Evolutionary conservation across 2,329 filamentous ascomycete genomes (phyloP).

Genomic region (Cladosporium cucumerinum): DNA sequence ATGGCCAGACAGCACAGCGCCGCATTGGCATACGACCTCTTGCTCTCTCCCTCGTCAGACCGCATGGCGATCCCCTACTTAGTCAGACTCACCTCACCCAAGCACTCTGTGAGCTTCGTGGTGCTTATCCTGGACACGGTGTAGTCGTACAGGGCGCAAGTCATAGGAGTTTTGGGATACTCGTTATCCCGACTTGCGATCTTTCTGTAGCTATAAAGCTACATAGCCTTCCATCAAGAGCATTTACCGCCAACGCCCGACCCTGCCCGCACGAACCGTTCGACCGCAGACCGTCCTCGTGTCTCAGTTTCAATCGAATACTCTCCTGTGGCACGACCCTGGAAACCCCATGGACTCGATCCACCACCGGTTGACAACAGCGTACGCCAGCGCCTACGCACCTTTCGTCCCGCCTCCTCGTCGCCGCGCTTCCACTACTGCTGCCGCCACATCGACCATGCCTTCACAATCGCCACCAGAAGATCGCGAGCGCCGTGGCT

Average conservation of each 20-base stretch:
- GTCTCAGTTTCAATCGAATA: background rate
- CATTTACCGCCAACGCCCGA: background rate
- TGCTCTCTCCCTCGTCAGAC: slow-evolving; percentile 1
- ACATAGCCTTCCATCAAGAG: background rate
- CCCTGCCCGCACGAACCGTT: background rate
- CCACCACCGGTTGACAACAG: background rate
- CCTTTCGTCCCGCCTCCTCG: background rate
- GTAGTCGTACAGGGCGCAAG: background rate
- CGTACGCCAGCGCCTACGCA: slow-evolving; percentile 7
- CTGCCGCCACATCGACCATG: background rate
- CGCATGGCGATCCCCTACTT: background rate
- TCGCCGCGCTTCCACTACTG: background rate
- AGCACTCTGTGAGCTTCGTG: slow-evolving; percentile 1
- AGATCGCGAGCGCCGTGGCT: background rate
- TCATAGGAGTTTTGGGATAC: background rate
- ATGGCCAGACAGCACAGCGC: background rate
- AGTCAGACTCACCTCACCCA: background rate
- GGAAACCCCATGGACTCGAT: background rate
- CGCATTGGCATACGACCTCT: background rate
- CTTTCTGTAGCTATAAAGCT: background rate
- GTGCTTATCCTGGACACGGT: slow-evolving; percentile 4
- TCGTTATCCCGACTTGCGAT: background rate
- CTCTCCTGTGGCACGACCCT: background rate
- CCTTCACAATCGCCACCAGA: background rate
- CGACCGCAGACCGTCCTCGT: background rate